Base-by-base conservation (phyloP, 208 protist genomes). In the Trypanosoma congolense region DNA sequence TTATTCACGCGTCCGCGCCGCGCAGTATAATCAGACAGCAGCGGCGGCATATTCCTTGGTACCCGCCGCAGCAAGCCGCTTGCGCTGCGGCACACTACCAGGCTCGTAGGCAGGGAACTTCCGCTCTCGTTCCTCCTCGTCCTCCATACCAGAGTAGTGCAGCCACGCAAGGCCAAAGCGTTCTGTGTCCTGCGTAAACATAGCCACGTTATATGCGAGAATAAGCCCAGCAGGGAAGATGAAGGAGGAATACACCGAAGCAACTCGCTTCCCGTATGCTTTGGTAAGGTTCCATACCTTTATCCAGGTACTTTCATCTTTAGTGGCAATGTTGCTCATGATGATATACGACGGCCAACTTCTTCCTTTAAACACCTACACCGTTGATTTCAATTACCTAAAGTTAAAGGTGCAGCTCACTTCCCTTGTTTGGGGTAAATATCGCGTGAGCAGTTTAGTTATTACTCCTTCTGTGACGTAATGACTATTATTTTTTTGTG, bases 61-160 rank as follows among this genome's bases (percentile, higher is more conserved):
- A 41, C 62, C 81, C 18, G 86, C 86, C 9, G 86, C 86, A 38
- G 77, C 72, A 12, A 52, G 70, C 21, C 86, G 81, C 44, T 80
- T 80, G 35, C 69, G 75, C 71, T 93, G 78, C 28, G 74, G 69
- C 10, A 48, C 58, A 45, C 73, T 84, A 46, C 51, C 55, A 9
- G 86, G 86, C 61, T 88, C 77, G 48, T 93, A 81, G 9, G 79
- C 56, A 0, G 86, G 86, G 62, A 85, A 90, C 71, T 83, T 83
- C 56, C 76, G 68, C 62, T 93, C 86, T 1, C 86, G 72, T 31
- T 76, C 62, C 24, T 61, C 56, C 35, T 90, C 86, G 42, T 86
- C 72, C 46, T 88, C 70, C 10, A 90, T 41, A 4, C 61, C 51
- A 2, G 77, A 66, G 56, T 61, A 74, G 57, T 87, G 71, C 22